Evolutionary conservation across 1,284 basidiomycete genomes (phyloP), one percentile per base, ranked within the genome.

Genomic region (Grifola frondosa): DNA sequence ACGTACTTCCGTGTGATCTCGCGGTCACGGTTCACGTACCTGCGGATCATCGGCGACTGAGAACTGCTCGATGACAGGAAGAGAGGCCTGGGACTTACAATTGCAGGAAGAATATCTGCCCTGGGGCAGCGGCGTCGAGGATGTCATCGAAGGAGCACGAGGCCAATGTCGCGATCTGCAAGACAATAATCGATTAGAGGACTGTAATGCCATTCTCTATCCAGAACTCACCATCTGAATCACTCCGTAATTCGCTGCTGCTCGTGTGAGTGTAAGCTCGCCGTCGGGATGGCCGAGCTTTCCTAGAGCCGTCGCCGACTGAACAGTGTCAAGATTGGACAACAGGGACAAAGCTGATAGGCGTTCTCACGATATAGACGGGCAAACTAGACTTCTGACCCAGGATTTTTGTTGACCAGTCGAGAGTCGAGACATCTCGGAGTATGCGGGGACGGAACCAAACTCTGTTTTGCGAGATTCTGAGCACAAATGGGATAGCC

Each of bases 221-320:
- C 20, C 17, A n/a, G 42, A 30, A 53, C 67, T 48, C 44, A 88
- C 91, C 94, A 96, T 95, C 58, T 96, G 94, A 49, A 96, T 94
- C 36, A 92, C 69, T 12, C 75, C 78, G 47, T 88, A 75, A 57
- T 84, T 84, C 47, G 80, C 90, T 0, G 91, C 92, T 0, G 91
- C 92, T 47, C 84, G 74, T 1, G 94, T 97, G 32, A 97, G 63
- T 58, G 84, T 87, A 10, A 95, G 72, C 67, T 97, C 94, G 15
- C 94, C 94, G 44, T 95, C 90, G 1, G 92, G 91, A 59, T 97
- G 94, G 5, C 91, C 95, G 2, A 98, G 83, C 69, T 96, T 97
- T 23, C 94, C 94, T 1, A 88, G 69, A 2, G 88, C 88, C 10
- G 88, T 90, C 19, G 85, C 86, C 29, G 80, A 80, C 83, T 86